These are phyloP conservation scores for Quercus wislizeni DNA, from an alignment of 306 rosid species.

Conservation along the genomic window DNA sequence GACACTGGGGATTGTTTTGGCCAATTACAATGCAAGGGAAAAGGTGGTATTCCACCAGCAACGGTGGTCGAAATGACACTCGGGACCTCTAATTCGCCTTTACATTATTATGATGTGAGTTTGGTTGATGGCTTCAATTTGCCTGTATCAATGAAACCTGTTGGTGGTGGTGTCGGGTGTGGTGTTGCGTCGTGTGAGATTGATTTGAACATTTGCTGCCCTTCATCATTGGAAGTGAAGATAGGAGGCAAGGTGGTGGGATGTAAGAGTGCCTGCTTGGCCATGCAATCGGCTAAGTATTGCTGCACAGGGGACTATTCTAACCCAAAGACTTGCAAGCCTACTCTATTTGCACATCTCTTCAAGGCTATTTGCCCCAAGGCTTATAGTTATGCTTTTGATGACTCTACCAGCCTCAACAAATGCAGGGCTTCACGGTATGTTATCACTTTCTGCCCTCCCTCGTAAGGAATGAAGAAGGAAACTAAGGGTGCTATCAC, in stretches of 20 bases:
- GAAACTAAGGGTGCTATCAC: slow-evolving; percentile 17
- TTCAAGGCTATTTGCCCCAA: slow-evolving; percentile 98
- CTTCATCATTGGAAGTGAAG: slow-evolving; percentile 84
- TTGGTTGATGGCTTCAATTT: slow-evolving; percentile 91
- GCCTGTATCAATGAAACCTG: slow-evolving; percentile 92
- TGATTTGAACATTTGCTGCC: slow-evolving; percentile 89
- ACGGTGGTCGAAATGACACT: slow-evolving; percentile 94
- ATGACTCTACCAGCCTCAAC: slow-evolving; percentile 83
- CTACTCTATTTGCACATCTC: slow-evolving; percentile 77
- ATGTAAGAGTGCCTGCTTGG: slow-evolving; percentile 95
- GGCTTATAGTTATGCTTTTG: slow-evolving; percentile 96
- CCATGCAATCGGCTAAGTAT: slow-evolving; percentile 90
- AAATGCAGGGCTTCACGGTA: slow-evolving; percentile 84
- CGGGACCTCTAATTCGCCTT: slow-evolving; percentile 77
- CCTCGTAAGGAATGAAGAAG: slow-evolving; percentile 10
- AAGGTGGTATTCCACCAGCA: slow-evolving; percentile 82
- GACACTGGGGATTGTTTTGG: slow-evolving; percentile 74
- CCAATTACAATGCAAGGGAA: slow-evolving; percentile 55
- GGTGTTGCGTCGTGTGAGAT: slow-evolving; percentile 89
- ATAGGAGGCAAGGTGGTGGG: slow-evolving; percentile 72
- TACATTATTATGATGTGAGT: slow-evolving; percentile 90
- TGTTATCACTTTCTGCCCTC: slow-evolving; percentile 91
- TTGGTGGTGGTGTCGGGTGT: slow-evolving; percentile 89
- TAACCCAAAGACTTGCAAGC: slow-evolving; percentile 79
- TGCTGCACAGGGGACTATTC: slow-evolving; percentile 88